Conservation (phyloP, 331 rosid genomes). For the Malus hybrid region DNA sequence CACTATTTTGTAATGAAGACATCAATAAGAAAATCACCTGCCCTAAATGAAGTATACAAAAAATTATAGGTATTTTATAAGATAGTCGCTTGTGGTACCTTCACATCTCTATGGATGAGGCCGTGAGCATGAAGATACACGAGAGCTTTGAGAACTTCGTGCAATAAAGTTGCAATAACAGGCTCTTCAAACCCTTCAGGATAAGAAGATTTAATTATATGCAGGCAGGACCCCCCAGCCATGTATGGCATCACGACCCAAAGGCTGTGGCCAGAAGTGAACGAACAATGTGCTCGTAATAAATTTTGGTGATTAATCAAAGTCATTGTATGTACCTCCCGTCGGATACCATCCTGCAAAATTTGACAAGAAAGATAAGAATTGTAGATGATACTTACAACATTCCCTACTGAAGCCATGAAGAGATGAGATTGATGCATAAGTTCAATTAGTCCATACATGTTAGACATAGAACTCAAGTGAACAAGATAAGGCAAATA, state of each 20-base stretch:
- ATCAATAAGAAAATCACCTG: conserved; percentile 2
- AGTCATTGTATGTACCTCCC: conserved; percentile 89
- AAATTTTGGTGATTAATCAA: conserved; percentile 83
- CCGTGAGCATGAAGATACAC: conserved; percentile 96
- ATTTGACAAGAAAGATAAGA: conserved; percentile 8
- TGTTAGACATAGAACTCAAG: neutral
- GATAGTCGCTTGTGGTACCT: conserved; percentile 40
- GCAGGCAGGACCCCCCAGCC: conserved; percentile 99
- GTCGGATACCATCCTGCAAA: conserved; percentile 87
- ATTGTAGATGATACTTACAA: neutral
- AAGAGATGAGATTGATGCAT: neutral
- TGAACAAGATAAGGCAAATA: neutral
- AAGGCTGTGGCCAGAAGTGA: conserved; percentile 82
- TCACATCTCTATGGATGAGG: conserved; percentile 95
- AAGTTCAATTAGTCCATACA: neutral
- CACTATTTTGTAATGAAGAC: neutral
- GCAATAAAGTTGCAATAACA: conserved; percentile 81
- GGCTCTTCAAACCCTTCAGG: conserved; percentile 94
- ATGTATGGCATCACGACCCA: conserved; percentile 99
- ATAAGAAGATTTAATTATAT: conserved; percentile 76
- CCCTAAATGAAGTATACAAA: neutral
- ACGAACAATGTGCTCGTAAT: conserved; percentile 89
- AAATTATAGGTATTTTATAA: neutral
- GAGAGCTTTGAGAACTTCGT: conserved; percentile 92
- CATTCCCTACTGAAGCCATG: neutral